These are phyloP conservation scores for Collybia mongolica DNA, from an alignment of 768 basidiomycete genomes.

Conservation along the genomic window DNA sequence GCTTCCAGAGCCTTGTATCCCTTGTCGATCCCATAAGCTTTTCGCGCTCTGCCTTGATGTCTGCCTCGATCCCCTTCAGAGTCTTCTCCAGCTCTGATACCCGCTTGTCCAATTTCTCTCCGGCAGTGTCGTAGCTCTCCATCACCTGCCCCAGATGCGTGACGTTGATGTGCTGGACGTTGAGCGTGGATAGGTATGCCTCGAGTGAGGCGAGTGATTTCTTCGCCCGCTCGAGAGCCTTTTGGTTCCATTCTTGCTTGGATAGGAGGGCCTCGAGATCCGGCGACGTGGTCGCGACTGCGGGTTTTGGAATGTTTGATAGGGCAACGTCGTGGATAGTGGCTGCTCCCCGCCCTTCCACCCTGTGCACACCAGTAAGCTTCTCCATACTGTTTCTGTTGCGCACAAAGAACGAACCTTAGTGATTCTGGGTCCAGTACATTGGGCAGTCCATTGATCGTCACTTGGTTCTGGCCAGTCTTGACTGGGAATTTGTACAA, in stretches of 20 bases:
- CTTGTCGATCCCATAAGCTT: slow-evolving; percentile 8
- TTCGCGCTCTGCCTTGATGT: slow-evolving; percentile 18
- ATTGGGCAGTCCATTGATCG: slow-evolving; percentile 30
- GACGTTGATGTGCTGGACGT: slow-evolving; percentile 21
- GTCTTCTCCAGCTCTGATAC: slow-evolving; percentile 18
- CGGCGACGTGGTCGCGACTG: slow-evolving; percentile 14
- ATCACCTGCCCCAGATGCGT: slow-evolving; percentile 15
- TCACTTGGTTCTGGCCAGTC: slow-evolving; percentile 31
- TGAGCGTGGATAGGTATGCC: slow-evolving; percentile 23
- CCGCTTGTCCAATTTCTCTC: slow-evolving; percentile 23
- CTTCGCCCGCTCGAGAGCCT: slow-evolving; percentile 21
- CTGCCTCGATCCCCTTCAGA: slow-evolving; percentile 13
- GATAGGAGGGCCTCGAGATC: slow-evolving; percentile 16
- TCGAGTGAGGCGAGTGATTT: slow-evolving; percentile 22
- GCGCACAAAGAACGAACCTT: slow-evolving; percentile 18
- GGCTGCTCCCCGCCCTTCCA: slow-evolving; percentile 32
- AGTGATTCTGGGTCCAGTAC: slow-evolving; percentile 28
- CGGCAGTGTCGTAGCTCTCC: slow-evolving; percentile 18
- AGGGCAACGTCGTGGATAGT: slow-evolving; percentile 36
- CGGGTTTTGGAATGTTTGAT: slow-evolving; percentile 8
- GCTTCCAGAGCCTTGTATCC: slow-evolving; percentile 13
- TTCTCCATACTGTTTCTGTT: background rate
- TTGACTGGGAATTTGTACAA: slow-evolving; percentile 28
- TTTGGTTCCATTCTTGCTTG: slow-evolving; percentile 13
- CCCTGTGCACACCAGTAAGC: slow-evolving; percentile 14